Evolutionary conservation across 2,329 filamentous ascomycete species (phyloP), one percentile per base, ranked within the genome.

Genomic region (Orbilia brochopaga): DNA sequence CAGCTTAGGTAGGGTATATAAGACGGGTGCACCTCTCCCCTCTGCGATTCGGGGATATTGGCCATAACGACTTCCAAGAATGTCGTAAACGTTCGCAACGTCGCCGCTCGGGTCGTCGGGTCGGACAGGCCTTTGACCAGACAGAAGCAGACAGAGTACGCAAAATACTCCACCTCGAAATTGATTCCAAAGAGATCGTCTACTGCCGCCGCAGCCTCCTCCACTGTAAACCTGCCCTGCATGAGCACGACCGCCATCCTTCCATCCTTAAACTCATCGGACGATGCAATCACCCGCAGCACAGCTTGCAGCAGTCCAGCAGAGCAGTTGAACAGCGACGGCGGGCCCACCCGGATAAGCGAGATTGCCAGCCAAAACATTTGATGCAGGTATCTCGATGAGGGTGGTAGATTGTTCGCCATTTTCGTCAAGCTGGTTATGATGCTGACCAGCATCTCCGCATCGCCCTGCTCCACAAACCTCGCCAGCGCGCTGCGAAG

Each of bases 291-390:
- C 70, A 89, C 89, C 50, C 82, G 83, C 46, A 89, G 77, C 0
- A 89, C 85, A 1, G 87, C 84, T 75, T 89, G 86, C 0, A 90
- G 80, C 62, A 90, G 87, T 30, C 84, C 81, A 0, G 86, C 86
- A 2, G 87, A 84, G 76, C 85, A 88, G 77, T 88, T 89, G 79
- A 89, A 89, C 0, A 89, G 81, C 42, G 79, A 80, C 4, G 84
- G 80, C 2, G 87, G 87, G 15, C 88, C 85, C 1, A 89, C 82
- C 6, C 87, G 83, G 23, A 89, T 81, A 0, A 90, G 81, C 1
- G 87, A 88, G 74, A 89, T 85, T 8, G 86, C 87, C 35, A 90
- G 81, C 87, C 87, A 90, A 77, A 90, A 90, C 4, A 90, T 81
- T 75, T 90, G 87, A 35, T 88, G 79, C 0, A 87, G 86, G 76